These are phyloP conservation scores for Nigrospora oryzae DNA, from an alignment of 2,329 filamentous ascomycete genomes.

Conservation along the genomic window DNA sequence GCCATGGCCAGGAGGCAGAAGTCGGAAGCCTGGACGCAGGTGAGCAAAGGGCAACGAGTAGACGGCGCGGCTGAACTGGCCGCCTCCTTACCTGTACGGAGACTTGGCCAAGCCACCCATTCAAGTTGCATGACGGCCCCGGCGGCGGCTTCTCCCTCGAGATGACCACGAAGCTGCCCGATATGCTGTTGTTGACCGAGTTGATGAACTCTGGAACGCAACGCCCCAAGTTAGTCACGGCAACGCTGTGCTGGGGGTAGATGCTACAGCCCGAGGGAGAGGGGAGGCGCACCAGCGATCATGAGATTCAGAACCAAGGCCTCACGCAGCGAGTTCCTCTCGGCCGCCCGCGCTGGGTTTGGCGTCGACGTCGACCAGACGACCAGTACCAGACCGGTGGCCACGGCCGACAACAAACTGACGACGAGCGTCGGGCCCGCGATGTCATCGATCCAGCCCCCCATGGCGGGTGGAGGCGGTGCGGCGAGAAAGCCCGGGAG, in stretches of 20 bases:
- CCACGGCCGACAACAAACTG: slow-evolving; percentile 3
- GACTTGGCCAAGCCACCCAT: slow-evolving; percentile 1
- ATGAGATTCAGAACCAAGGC: slow-evolving; percentile 6
- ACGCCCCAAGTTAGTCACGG: too few species aligned
- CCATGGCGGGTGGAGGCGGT: too few species aligned
- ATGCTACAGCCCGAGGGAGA: too few species aligned
- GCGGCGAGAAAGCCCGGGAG: too few species aligned
- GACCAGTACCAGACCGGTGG: slow-evolving; percentile 4
- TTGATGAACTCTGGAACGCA: slow-evolving; percentile 5
- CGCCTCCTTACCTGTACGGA: background rate
- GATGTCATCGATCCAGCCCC: background rate
- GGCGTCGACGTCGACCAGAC: slow-evolving; percentile 3
- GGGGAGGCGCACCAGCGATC: slow-evolving; percentile 1
- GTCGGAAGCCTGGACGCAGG: slow-evolving; percentile 2
- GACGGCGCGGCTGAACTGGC: too few species aligned
- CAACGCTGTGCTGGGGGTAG: too few species aligned
- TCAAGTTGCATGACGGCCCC: slow-evolving; percentile 1
- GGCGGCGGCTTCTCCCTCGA: background rate
- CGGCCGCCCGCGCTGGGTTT: background rate
- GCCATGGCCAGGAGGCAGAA: slow-evolving; percentile 6
- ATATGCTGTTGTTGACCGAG: slow-evolving; percentile 4
- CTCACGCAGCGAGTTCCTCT: slow-evolving; percentile 4
- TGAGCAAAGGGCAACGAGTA: background rate
- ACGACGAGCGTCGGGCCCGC: slow-evolving; percentile 3
- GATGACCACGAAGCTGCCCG: slow-evolving; percentile 1